These are phyloP conservation scores for Aspergillus ellipticus DNA, from an alignment of 495 filamentous ascomycete species.

Conservation along the genomic window DNA sequence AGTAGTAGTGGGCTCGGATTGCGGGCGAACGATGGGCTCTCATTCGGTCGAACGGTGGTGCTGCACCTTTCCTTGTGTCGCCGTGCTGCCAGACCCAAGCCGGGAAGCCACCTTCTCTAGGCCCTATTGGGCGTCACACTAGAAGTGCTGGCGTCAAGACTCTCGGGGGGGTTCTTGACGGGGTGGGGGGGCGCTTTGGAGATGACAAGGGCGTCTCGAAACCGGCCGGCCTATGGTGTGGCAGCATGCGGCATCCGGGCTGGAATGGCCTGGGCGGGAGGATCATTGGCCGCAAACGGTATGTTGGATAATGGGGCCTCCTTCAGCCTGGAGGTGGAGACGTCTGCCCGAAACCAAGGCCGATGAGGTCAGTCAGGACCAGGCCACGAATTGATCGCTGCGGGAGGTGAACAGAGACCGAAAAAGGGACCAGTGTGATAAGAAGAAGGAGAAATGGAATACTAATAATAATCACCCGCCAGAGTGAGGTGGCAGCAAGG, in stretches of 20 bases:
- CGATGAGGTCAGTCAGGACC: conserved; percentile 2
- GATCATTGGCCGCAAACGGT: conserved; percentile 10
- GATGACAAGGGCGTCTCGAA: conserved; percentile 2
- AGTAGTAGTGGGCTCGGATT: conserved; percentile 5
- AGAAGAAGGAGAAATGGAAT: too few relatives aligned
- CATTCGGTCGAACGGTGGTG: conserved; percentile 3
- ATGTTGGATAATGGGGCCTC: not conserved
- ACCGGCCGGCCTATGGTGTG: not conserved
- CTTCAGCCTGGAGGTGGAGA: conserved; percentile 6
- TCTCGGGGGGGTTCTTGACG: not conserved
- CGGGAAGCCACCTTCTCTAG: conserved; percentile 2
- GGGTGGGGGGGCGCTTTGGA: not conserved
- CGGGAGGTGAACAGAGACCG: too few relatives aligned
- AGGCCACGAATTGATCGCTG: not conserved
- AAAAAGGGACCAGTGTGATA: too few relatives aligned
- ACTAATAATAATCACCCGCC: too few relatives aligned
- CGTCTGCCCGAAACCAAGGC: conserved; percentile 11
- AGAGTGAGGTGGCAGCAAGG: not conserved
- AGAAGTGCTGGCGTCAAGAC: conserved; percentile 19
- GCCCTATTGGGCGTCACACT: conserved; percentile 16
- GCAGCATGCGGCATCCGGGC: not conserved
- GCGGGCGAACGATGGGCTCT: not conserved
- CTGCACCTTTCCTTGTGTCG: conserved; percentile 11
- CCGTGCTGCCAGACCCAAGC: conserved; percentile 12
- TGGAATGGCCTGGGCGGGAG: conserved; percentile 2